Conservation (phyloP, 805 yeast species). For the Cyberlindnera suaveolens region DNA sequence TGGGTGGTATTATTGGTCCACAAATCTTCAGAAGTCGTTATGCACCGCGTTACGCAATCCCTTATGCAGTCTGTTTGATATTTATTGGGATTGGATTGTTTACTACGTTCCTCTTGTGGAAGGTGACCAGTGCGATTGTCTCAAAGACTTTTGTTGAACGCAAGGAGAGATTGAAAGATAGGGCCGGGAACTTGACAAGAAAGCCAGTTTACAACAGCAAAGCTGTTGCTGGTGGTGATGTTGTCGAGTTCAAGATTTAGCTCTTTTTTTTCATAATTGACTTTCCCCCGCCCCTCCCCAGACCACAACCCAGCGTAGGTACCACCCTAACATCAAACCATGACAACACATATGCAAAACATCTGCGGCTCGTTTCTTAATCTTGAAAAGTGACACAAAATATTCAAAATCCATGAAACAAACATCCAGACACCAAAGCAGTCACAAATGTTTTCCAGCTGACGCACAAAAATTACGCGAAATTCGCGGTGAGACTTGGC, state of each 20-base stretch:
- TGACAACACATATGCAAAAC: no score
- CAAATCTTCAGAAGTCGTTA: constrained; percentile 8
- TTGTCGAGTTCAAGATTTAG: no score
- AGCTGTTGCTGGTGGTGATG: background rate
- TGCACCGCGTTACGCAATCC: constrained; percentile 4
- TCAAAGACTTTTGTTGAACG: background rate
- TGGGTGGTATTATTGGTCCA: constrained; percentile 13
- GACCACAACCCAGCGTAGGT: background rate
- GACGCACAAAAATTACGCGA: no score
- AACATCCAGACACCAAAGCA: no score
- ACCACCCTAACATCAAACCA: no score
- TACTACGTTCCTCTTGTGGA: background rate
- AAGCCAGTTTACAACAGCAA: constrained; percentile 1
- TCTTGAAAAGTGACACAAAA: no score
- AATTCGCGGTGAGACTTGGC: no score
- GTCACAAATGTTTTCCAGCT: no score
- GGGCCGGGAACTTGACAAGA: background rate
- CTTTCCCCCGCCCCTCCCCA: background rate
- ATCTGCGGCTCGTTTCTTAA: no score
- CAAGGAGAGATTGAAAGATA: background rate
- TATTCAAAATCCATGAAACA: no score
- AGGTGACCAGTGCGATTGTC: background rate
- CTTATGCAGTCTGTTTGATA: constrained; percentile 8
- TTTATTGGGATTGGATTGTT: constrained; percentile 4
- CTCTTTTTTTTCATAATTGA: background rate